A percentile compares a stretch with the other conserved stretches of the same genome.
Evolutionary conservation across 1,284 basidiomycete genomes (phyloP).

Genomic region (Somion occarium): DNA sequence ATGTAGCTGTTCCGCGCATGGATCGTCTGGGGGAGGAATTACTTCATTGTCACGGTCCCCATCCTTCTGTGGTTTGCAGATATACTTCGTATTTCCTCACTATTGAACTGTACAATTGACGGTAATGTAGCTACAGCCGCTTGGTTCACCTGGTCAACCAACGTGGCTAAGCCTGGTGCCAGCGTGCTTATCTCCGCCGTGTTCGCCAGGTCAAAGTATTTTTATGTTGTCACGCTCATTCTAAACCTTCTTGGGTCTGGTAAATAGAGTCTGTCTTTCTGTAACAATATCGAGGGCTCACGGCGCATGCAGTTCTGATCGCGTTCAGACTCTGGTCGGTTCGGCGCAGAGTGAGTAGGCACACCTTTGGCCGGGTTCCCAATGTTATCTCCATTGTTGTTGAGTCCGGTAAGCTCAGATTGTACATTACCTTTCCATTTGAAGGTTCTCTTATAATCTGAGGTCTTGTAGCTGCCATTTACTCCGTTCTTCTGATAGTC

Average conservation of each 20-base stretch:
- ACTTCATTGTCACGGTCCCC: conserved; percentile 8
- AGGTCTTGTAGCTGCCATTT: conserved; percentile 12
- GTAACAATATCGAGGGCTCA: background rate
- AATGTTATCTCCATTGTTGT: conserved; percentile 11
- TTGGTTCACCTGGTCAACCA: conserved; percentile 15
- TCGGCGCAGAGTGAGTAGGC: conserved; percentile 2
- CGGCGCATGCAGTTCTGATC: conserved; percentile 15
- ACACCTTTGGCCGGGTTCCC: background rate
- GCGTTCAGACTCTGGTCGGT: conserved; percentile 10
- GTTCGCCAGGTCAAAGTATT: conserved; percentile 10
- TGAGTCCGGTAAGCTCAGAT: conserved; percentile 13
- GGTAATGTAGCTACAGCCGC: conserved; percentile 10
- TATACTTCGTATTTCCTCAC: too few relatives aligned
- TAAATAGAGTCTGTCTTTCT: conserved; percentile 2
- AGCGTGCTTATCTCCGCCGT: conserved; percentile 12
- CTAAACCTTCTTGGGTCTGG: conserved; percentile 15
- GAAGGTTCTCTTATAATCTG: background rate
- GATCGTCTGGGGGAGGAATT: conserved; percentile 18
- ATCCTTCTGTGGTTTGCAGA: conserved; percentile 17
- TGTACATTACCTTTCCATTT: background rate
- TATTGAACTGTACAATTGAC: too few relatives aligned
- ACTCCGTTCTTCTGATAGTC: conserved; percentile 12
- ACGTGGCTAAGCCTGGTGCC: conserved; percentile 10
- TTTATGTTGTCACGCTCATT: conserved; percentile 13
- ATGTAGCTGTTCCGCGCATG: conserved; percentile 24